phyloP scores from a whole-genome alignment of 345 rosid genomes.

The Gossypium anomalum region DNA sequence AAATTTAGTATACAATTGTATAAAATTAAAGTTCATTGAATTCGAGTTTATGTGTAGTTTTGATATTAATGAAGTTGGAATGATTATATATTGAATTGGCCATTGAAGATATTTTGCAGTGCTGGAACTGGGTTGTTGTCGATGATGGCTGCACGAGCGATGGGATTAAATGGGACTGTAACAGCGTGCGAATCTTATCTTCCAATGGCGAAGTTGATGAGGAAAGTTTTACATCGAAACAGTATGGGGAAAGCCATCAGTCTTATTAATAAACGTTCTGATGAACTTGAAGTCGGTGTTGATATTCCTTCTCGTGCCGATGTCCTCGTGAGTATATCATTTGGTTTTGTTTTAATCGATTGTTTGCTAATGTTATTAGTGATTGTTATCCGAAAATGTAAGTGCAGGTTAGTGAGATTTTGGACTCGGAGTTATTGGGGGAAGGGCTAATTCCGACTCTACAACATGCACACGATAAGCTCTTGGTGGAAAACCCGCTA shows the following conservation, averaged over 20 bases:
- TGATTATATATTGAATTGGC: not conserved
- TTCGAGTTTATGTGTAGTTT: too few relatives aligned
- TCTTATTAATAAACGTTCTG: conserved; percentile 73
- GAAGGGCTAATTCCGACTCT: conserved; percentile 94
- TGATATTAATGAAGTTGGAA: not conserved
- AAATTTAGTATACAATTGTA: too few relatives aligned
- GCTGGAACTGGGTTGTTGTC: conserved; percentile 96
- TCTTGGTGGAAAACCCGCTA: conserved; percentile 70
- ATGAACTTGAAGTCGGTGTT: conserved; percentile 59
- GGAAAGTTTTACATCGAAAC: conserved; percentile 68
- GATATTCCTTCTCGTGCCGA: conserved; percentile 73
- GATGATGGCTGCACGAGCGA: conserved; percentile 87
- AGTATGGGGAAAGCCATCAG: conserved; percentile 52
- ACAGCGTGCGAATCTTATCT: conserved; percentile 93
- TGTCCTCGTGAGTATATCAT: conserved; percentile 58
- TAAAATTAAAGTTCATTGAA: too few relatives aligned
- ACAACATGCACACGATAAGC: conserved; percentile 81
- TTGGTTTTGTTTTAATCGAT: conserved; percentile 6
- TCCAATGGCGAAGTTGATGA: conserved; percentile 89
- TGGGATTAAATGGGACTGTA: conserved; percentile 41
- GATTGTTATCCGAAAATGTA: not conserved
- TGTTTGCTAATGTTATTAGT: not conserved
- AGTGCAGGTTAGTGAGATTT: conserved; percentile 84
- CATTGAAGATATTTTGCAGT: conserved; percentile 32
- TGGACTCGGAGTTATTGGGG: conserved; percentile 90